phyloP scores from a whole-genome alignment of 1,284 basidiomycete species.

The Macrocybe sp. region DNA sequence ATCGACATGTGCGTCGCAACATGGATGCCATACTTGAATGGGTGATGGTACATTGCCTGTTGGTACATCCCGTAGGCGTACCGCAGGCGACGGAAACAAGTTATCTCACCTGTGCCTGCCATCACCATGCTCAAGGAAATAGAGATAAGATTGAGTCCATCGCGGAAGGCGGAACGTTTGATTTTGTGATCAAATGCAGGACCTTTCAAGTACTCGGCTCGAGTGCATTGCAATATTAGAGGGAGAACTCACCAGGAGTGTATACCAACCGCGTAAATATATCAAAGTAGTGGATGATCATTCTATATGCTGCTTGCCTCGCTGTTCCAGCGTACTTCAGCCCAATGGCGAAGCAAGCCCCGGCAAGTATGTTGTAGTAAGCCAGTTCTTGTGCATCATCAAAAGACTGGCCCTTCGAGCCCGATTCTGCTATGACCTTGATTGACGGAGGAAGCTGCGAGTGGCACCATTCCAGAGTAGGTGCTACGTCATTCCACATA shows the following conservation, averaged over 20 bases:
- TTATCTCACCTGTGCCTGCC: slow-evolving; percentile 95
- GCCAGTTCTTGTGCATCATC: slow-evolving; percentile 83
- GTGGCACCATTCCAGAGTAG: slow-evolving; percentile 77
- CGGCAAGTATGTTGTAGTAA: slow-evolving; percentile 86
- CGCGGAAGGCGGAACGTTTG: slow-evolving; percentile 81
- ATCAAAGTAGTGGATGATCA: slow-evolving; percentile 81
- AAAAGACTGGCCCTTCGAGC: slow-evolving; percentile 42
- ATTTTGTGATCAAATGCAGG: slow-evolving; percentile 81
- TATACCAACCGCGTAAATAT: slow-evolving; percentile 67
- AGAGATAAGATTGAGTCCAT: slow-evolving; percentile 85
- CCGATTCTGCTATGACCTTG: slow-evolving; percentile 48
- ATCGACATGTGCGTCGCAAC: slow-evolving; percentile 90
- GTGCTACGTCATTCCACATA: slow-evolving; percentile 79
- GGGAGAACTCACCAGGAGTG: slow-evolving; percentile 47
- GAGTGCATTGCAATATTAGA: neutral
- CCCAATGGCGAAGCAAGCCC: slow-evolving; percentile 87
- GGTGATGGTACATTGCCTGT: slow-evolving; percentile 70
- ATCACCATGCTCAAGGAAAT: slow-evolving; percentile 88
- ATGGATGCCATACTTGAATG: slow-evolving; percentile 85
- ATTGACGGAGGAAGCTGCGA: slow-evolving; percentile 73
- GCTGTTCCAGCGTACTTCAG: slow-evolving; percentile 94
- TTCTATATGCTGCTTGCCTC: slow-evolving; percentile 77
- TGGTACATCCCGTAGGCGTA: slow-evolving; percentile 91
- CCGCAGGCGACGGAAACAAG: slow-evolving; percentile 83
- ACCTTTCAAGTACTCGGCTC: slow-evolving; percentile 34